Evolutionary conservation across 371 early-diverging fungal species (phyloP).

Genomic region (Mortierella sp.): DNA sequence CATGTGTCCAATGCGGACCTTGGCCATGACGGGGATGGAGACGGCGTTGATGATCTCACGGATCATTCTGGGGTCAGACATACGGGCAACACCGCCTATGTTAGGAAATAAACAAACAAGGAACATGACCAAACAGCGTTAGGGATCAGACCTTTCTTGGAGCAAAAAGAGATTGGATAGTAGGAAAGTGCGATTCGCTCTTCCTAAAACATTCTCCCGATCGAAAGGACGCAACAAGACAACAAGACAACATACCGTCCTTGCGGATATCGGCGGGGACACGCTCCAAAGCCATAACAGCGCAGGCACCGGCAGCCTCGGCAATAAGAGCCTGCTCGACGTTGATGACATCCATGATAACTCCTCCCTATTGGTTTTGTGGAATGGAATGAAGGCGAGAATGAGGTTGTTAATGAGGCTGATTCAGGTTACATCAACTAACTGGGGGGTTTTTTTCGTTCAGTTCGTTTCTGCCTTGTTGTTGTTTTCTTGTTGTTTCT

Average conservation of each 20-base stretch:
- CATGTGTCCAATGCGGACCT: slow-evolving; percentile 98
- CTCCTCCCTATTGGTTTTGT: slow-evolving; percentile 83
- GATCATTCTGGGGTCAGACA: slow-evolving; percentile 99
- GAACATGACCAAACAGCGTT: slow-evolving; percentile 3
- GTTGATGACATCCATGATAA: slow-evolving; percentile 98
- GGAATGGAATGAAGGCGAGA: not conserved
- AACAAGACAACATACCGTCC: slow-evolving; percentile 75
- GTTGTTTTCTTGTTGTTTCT: not conserved
- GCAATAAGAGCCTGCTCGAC: slow-evolving; percentile 98
- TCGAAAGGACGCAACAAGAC: not conserved
- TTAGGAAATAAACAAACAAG: not conserved
- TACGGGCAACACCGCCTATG: slow-evolving; percentile 96
- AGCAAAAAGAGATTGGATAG: not conserved
- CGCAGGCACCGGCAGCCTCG: slow-evolving; percentile 98
- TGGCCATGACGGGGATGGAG: slow-evolving; percentile 99
- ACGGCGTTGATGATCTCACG: slow-evolving; percentile 95
- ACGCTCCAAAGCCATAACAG: slow-evolving; percentile 98
- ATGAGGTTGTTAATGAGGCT: not conserved
- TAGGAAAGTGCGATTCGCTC: not conserved
- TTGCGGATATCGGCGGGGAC: slow-evolving; percentile 99
- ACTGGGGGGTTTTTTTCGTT: not conserved
- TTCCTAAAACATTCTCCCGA: not conserved
- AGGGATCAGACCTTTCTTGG: not conserved
- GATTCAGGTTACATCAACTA: not conserved
- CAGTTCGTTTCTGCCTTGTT: not conserved